phyloP scores from a whole-genome alignment of 345 rosid species.

The Mallotus nudiflorus region DNA sequence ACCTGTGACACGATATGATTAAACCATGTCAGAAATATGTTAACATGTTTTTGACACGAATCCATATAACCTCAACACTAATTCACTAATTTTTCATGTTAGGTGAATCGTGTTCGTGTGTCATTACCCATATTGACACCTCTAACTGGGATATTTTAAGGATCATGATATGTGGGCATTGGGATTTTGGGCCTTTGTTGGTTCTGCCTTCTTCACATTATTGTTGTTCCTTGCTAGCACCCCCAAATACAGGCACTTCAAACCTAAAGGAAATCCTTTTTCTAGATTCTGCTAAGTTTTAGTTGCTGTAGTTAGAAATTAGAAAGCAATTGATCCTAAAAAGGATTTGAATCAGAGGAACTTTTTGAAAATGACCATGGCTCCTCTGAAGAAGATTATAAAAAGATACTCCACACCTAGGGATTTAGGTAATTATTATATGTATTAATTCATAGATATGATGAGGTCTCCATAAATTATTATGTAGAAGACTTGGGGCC shows the following conservation, averaged over 20 bases:
- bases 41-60: too few species aligned
- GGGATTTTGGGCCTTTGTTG: conserved; percentile 30
- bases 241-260: conserved; percentile 27
- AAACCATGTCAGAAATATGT: too few species aligned
- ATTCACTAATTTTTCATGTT: too few species aligned
- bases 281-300: conserved; percentile 29
- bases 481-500: too few species aligned
- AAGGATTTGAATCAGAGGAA: background rate
- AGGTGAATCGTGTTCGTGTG: too few species aligned
- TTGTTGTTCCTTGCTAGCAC: conserved; percentile 22
- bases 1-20: too few species aligned
- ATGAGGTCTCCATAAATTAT: too few species aligned
- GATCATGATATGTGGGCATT: conserved; percentile 32
- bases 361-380: conserved; percentile 6
- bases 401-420: conserved; percentile 17
- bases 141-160: conserved; percentile 29
- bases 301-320: conserved; percentile 23
- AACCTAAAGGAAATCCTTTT: conserved; percentile 29
- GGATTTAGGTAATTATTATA: conserved; percentile 37
- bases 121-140: too few species aligned
- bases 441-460: too few species aligned
- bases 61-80: too few species aligned
- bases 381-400: background rate
- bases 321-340: background rate
- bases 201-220: conserved; percentile 24